Base-by-base conservation (phyloP, 305 asterid species). In the Fraxinus platypoda region DNA sequence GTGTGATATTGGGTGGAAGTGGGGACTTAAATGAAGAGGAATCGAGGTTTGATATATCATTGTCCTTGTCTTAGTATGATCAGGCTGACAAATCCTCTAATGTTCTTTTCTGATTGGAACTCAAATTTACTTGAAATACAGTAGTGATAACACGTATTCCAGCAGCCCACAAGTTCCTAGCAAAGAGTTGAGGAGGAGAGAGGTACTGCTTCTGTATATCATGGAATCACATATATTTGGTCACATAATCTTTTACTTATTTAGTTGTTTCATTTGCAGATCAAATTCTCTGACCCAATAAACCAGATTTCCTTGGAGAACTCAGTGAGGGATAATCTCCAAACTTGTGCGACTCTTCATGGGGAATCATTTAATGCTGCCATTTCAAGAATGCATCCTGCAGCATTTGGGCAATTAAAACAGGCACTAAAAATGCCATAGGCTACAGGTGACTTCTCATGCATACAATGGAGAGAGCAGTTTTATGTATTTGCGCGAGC, bases 141-240 rank as follows among this genome's bases (percentile, higher is more conserved):
- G 93, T 81, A 89, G 97, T 62, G 97, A 93, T 84, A 89, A 81
- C 87, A 90, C 86, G 86, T 90, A 87, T 81, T 84, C 97, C 66
- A 87, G 93, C 90, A 88, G 83, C 90, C 87, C 93, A 84, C 93
- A 93, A 82, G 85, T 96, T 82, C 97, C 94, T 82, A 89, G 93
- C 89, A 92, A 90, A 90, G 98, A 96, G 90, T 89, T 89, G 84
- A 91, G 97, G 83, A 92, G 94, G 91, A 90, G 98, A 90, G 98
- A 93, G 98, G 99, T 78, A n/a, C 73, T 62, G 78, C 72, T 80
- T 80, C 77, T 35, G 75, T 78, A 74, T 81, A 81, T 38, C 85
- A 75, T 82, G 62, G 71, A 78, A 83, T 68, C 83, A 49, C 43
- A n/a, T 15, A 34, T 64, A 38, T 19, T 75, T 38, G 34, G 57